These are phyloP conservation scores for Akanthomyces lecanii DNA, from an alignment of 2,329 filamentous ascomycete species.

Conservation along the genomic window DNA sequence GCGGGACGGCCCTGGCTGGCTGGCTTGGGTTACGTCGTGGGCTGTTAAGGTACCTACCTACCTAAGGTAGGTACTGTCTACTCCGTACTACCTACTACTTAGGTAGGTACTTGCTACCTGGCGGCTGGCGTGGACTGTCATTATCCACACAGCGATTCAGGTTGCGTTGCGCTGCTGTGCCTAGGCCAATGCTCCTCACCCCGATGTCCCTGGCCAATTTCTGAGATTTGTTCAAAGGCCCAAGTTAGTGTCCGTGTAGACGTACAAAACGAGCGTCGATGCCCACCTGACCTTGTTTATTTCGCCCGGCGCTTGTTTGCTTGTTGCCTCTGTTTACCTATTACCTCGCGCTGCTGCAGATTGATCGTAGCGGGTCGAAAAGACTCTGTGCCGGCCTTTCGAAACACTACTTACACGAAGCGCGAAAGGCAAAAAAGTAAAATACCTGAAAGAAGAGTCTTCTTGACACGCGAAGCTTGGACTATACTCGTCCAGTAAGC, in stretches of 20 bases:
- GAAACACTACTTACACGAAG: background rate
- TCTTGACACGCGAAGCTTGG: background rate
- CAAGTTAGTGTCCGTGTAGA: background rate
- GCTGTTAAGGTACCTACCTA: background rate
- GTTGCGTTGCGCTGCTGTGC: conserved; percentile 1
- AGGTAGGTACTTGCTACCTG: background rate
- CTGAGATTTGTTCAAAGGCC: background rate
- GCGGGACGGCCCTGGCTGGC: conserved; percentile 15
- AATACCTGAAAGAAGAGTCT: background rate
- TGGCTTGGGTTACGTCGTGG: background rate
- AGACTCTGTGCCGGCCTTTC: background rate
- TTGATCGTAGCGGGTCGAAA: conserved; percentile 1
- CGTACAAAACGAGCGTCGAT: background rate
- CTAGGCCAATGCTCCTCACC: background rate
- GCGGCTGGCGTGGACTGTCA: background rate
- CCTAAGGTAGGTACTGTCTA: no score
- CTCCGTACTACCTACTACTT: background rate
- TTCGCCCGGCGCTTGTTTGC: background rate
- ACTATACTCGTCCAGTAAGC: background rate
- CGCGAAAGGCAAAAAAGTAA: background rate
- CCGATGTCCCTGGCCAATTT: background rate
- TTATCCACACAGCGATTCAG: conserved; percentile 14
- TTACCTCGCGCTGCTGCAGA: background rate
- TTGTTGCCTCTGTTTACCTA: background rate
- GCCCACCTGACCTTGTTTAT: background rate